Base-by-base conservation (phyloP, 176 grass and related monocot genomes). In the Cenchrus purpureus region DNA sequence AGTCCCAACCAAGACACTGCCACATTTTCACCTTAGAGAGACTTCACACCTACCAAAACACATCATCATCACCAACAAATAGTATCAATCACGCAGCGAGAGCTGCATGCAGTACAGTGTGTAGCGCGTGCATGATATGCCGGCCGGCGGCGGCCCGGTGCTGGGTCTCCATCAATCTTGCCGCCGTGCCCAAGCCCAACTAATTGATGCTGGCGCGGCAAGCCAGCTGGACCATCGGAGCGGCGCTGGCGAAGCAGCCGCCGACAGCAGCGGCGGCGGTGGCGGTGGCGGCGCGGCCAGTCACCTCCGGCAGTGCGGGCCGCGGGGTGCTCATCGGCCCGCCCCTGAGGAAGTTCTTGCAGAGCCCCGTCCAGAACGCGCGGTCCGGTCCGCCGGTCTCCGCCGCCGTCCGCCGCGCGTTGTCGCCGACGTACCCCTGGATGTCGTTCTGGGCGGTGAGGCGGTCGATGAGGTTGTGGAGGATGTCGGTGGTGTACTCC, bases 401-500 rank as follows among this genome's bases (percentile, higher is more conserved):
- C 19, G 70, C 84, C 4, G 42, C 54, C n/a, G 78, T 86, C 20
- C 43, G 13, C 20, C 84, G 84, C 1, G 94, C 94, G 1, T 72
- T 53, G 2, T 97, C 91, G 12, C 62, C 91, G 10, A 80, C 49
- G 20, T 31, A 4, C 1, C 25, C 29, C 86, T 45, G 40, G 79
- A 97, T 92, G 62, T 61, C 53, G 16, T 20, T 46, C 45, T 52
- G 16, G 13, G 5, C 4, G 49, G 80, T 45, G 70, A 93, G 88
- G 20, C 94, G 88, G 73, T 88, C 87, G 52, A 91, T 44, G 65
- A 96, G 91, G 77, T 88, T 86, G 64, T 51, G 34, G 11, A 95
- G 91, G 55, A 95, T 95, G 58, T 89, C 91, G 42, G 54, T 71
- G 54, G 49, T 75, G 80, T 95, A 95, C 81, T 93, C 91, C 8